Conservation (phyloP, 1,284 basidiomycete genomes). For the Ustilago lituana region DNA sequence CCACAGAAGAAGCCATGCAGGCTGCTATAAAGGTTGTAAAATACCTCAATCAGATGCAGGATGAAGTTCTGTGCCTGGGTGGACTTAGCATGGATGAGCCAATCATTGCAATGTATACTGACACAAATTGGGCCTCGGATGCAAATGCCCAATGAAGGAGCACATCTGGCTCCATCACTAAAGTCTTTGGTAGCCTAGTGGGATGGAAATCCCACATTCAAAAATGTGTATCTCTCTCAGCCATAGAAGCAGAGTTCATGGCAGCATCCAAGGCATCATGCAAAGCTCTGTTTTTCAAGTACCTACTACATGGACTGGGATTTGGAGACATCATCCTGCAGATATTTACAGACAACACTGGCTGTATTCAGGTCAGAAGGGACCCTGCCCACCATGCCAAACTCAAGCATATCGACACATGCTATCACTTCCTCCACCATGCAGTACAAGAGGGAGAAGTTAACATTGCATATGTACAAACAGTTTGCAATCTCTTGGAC, state of each 20-base stretch:
- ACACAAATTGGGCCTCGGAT: too few relatives aligned
- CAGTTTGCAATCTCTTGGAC: not conserved
- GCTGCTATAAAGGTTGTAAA: too few relatives aligned
- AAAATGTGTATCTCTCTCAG: slow-evolving; percentile 1
- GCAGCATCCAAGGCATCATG: not conserved
- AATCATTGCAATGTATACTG: too few relatives aligned
- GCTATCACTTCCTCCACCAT: not conserved
- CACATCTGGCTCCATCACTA: not conserved
- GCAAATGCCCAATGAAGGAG: too few relatives aligned
- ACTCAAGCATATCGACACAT: not conserved
- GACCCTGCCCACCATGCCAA: too few relatives aligned
- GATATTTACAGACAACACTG: not conserved
- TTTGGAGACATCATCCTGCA: too few relatives aligned
- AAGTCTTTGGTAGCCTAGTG: not conserved
- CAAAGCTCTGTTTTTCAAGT: not conserved
- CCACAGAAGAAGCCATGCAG: too few relatives aligned
- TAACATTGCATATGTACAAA: not conserved
- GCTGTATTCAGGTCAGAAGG: not conserved
- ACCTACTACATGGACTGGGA: too few relatives aligned
- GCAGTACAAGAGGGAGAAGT: not conserved
- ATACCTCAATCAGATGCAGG: too few relatives aligned
- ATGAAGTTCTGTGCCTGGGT: too few relatives aligned
- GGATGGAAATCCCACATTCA: not conserved
- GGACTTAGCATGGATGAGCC: too few relatives aligned
- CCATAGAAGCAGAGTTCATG: slow-evolving; percentile 1